Evolutionary conservation across 1,284 basidiomycete genomes (phyloP).

Genomic region (Psilocybe mexicana): DNA sequence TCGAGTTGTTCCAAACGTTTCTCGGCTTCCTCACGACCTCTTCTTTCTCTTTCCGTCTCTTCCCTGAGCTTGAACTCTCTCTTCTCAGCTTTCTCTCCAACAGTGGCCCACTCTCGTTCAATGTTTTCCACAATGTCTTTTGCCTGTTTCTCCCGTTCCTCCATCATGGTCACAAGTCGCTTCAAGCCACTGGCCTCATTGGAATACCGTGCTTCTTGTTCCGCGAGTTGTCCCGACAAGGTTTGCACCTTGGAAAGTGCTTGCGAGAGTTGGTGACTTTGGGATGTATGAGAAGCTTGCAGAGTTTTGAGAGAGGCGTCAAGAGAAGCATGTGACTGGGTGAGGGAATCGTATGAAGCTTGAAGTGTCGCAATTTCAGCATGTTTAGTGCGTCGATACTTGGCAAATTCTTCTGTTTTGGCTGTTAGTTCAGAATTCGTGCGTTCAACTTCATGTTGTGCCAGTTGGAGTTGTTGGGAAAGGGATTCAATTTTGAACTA

Average conservation of each 20-base stretch:
- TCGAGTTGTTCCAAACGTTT: slow-evolving; percentile 61
- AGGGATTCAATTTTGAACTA: slow-evolving; percentile 82
- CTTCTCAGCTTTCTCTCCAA: slow-evolving; percentile 67
- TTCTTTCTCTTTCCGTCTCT: slow-evolving; percentile 65
- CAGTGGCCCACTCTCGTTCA: slow-evolving; percentile 75
- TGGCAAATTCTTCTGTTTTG: slow-evolving; percentile 74
- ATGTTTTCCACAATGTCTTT: slow-evolving; percentile 77
- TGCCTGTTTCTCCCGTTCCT: slow-evolving; percentile 79
- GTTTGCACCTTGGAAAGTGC: slow-evolving; percentile 71
- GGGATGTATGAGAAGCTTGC: slow-evolving; percentile 66
- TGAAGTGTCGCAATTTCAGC: slow-evolving; percentile 75
- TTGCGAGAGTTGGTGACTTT: slow-evolving; percentile 69
- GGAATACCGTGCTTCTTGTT: slow-evolving; percentile 78
- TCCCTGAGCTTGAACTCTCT: slow-evolving; percentile 65
- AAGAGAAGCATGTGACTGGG: slow-evolving; percentile 60
- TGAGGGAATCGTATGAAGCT: slow-evolving; percentile 66
- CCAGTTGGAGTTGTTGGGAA: slow-evolving; percentile 74
- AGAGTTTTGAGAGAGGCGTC: slow-evolving; percentile 68
- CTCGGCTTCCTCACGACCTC: slow-evolving; percentile 62
- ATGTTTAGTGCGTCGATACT: slow-evolving; percentile 72
- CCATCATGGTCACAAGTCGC: slow-evolving; percentile 76
- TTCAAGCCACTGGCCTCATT: slow-evolving; percentile 72
- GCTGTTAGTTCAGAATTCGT: slow-evolving; percentile 56
- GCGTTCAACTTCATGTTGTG: slow-evolving; percentile 72
- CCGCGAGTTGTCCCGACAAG: slow-evolving; percentile 70